Evolutionary conservation across 225 moss, liverwort and hornwort species (phyloP).

Genomic region (Pseudoscleropodium purum): DNA sequence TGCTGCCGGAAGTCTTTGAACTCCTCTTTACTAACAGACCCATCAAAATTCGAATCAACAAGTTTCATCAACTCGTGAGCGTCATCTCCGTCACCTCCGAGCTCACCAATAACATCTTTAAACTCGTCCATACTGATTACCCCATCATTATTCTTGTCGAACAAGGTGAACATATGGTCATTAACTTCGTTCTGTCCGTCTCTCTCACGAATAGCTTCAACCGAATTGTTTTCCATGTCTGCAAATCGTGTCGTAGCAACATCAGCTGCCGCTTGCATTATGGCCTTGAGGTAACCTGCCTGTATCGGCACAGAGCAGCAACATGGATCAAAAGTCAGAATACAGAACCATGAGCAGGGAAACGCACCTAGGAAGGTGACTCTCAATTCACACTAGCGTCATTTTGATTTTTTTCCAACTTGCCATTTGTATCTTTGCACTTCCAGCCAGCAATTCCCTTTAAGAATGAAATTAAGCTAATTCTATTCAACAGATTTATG

Average conservation of each 20-base stretch:
- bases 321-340: background rate
- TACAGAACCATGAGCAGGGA: background rate
- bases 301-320: background rate
- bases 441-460: background rate
- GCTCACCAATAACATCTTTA: slow-evolving; percentile 78
- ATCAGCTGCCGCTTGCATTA: slow-evolving; percentile 57
- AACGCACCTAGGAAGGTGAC: background rate
- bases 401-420: background rate
- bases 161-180: slow-evolving; percentile 77
- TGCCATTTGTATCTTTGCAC: background rate
- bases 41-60: slow-evolving; percentile 86
- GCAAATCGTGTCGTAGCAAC: slow-evolving; percentile 56
- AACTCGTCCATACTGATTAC: slow-evolving; percentile 89
- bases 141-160: slow-evolving; percentile 90
- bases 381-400: background rate
- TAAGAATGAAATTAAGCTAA: background rate
- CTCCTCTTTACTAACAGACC: slow-evolving; percentile 75
- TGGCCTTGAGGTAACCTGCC: slow-evolving; percentile 40
- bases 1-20: slow-evolving; percentile 77
- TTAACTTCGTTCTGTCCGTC: slow-evolving; percentile 17
- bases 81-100: slow-evolving; percentile 77
- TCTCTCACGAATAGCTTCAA: slow-evolving; percentile 32
- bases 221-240: slow-evolving; percentile 51
- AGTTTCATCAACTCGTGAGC: slow-evolving; percentile 84
- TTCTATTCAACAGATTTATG: background rate